These are phyloP conservation scores for Phaseolus coccineus DNA, from an alignment of 331 rosid species.

Conservation along the genomic window DNA sequence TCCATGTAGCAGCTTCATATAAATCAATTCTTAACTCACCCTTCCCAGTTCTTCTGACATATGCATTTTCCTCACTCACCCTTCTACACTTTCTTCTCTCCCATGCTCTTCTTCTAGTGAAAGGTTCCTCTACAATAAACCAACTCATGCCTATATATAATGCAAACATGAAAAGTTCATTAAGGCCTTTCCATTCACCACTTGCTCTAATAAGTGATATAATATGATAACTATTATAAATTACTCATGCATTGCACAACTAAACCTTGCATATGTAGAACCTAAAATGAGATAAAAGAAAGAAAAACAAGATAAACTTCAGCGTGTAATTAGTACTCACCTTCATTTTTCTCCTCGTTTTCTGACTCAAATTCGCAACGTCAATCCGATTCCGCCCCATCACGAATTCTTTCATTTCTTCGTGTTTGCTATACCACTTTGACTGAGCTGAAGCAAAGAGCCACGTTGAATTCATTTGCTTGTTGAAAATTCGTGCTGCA, in stretches of 20 bases:
- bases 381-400: no score
- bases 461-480: constrained; percentile 72
- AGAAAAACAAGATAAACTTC: neutral
- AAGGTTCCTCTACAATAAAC: constrained; percentile 23
- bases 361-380: constrained; percentile 30
- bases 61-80: constrained; percentile 29
- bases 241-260: neutral
- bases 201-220: neutral
- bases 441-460: constrained; percentile 51
- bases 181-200: neutral
- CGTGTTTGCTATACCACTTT: constrained; percentile 26
- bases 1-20: neutral
- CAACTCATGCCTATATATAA: constrained; percentile 40
- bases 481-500: constrained; percentile 59
- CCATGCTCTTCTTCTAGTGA: constrained; percentile 21
- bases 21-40: constrained; percentile 4
- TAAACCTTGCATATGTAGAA: neutral
- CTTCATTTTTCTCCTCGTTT: constrained; percentile 40
- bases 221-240: neutral
- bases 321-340: constrained; percentile 22
- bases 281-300: neutral
- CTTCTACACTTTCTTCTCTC: constrained; percentile 43
- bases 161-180: neutral
- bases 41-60: neutral
- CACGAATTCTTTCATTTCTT: constrained; percentile 17